A percentile compares a stretch with the other conserved stretches of the same genome.
These are phyloP conservation scores for Coleophoma eucalyptorum DNA, from an alignment of 2,329 filamentous ascomycete genomes.

Conservation along the genomic window DNA sequence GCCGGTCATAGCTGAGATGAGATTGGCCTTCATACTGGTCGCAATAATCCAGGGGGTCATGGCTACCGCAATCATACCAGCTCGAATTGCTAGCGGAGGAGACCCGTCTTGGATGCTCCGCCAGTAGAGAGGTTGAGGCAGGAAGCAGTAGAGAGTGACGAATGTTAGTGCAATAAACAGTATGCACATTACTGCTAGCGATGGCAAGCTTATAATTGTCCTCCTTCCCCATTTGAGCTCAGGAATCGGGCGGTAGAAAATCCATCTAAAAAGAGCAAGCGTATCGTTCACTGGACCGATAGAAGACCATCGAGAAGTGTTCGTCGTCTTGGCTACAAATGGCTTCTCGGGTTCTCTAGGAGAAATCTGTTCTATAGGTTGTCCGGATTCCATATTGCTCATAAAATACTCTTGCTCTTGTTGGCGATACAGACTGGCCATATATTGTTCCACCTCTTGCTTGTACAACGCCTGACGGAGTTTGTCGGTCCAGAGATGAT, in stretches of 20 bases:
- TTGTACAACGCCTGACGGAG: conserved; percentile 87
- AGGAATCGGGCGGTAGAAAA: conserved; percentile 85
- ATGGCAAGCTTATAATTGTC: conserved; percentile 71
- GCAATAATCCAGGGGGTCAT: conserved; percentile 91
- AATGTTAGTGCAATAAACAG: conserved; percentile 67
- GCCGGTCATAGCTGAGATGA: conserved; percentile 79
- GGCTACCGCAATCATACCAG: conserved; percentile 89
- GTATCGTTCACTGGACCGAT: conserved; percentile 72
- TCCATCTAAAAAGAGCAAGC: conserved; percentile 79
- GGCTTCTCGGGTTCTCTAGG: conserved; percentile 57
- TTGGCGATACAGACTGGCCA: conserved; percentile 48
- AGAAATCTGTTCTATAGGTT: conserved; percentile 65
- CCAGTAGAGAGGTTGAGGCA: conserved; percentile 88
- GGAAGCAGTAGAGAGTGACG: conserved; percentile 75
- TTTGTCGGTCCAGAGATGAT: conserved; percentile 91
- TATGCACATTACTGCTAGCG: conserved; percentile 66
- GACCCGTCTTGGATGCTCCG: conserved; percentile 82
- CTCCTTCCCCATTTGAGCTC: conserved; percentile 65
- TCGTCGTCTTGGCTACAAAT: conserved; percentile 47
- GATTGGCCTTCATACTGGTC: conserved; percentile 85
- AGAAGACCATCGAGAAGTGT: conserved; percentile 70
- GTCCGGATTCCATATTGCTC: conserved; percentile 50
- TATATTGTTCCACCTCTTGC: conserved; percentile 69
- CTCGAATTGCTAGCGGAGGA: conserved; percentile 79
- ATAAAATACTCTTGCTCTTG: conserved; percentile 58